Evolutionary conservation across 2,329 filamentous ascomycete species (phyloP).

Genomic region (Rhynchosporium agropyri): DNA sequence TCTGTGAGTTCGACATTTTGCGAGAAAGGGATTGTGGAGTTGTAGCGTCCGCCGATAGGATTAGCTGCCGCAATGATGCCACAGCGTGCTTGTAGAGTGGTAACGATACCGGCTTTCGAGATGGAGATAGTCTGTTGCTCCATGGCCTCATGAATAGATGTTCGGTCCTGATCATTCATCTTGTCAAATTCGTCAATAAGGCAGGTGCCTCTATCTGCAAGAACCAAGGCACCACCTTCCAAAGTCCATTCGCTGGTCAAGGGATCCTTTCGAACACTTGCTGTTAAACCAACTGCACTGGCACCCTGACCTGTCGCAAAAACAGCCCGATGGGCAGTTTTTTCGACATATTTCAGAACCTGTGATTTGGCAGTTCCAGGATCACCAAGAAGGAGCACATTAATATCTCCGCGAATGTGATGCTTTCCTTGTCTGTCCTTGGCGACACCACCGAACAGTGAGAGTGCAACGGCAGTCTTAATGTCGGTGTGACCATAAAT

Average conservation of each 20-base stretch:
- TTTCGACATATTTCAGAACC: constrained; percentile 95
- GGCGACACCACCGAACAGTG: constrained; percentile 90
- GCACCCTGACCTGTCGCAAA: constrained; percentile 98
- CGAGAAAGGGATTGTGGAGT: constrained; percentile 92
- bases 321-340: constrained; percentile 93
- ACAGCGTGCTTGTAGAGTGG: constrained; percentile 92
- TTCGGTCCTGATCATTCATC: constrained; percentile 99
- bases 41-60: constrained; percentile 94
- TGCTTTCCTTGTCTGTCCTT: constrained; percentile 89
- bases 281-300: constrained; percentile 95
- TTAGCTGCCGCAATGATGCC: constrained; percentile 97
- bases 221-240: constrained; percentile 91
- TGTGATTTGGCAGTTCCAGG: constrained; percentile 98
- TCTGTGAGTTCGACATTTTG: constrained; percentile 97
- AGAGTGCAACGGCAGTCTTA: constrained; percentile 94
- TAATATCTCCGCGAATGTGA: constrained; percentile 95
- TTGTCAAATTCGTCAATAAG: constrained; percentile 99
- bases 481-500: constrained; percentile 97
- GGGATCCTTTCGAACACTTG: constrained; percentile 92
- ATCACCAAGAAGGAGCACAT: constrained; percentile 92
- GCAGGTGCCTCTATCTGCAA: constrained; percentile 92
- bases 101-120: constrained; percentile 97
- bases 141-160: constrained; percentile 99
- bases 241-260: constrained; percentile 97
- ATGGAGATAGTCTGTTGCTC: constrained; percentile 99